Evolutionary conservation across 352 stramenopile species (phyloP).

Genomic region (Globisporangium recalcitrans): DNA sequence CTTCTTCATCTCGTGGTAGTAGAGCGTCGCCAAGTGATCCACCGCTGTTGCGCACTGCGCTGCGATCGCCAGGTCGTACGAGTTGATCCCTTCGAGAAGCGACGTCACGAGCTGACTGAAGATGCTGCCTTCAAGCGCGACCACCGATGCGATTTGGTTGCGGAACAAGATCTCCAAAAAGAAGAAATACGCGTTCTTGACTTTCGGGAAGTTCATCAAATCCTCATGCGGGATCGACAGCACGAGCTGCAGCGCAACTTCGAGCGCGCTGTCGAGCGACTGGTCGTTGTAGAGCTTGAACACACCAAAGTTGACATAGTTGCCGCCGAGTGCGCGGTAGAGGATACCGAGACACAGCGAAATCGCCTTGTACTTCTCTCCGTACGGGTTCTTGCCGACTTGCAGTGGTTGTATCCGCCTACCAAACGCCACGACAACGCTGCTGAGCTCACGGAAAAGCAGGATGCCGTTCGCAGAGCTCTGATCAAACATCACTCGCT

Average conservation of each 20-base stretch:
- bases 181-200: constrained; percentile 97
- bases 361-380: constrained; percentile 97
- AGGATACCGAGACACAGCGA: constrained; percentile 91
- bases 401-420: constrained; percentile 79
- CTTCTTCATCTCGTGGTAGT: constrained; percentile 96
- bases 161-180: constrained; percentile 98
- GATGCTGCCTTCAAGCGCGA: constrained; percentile 89
- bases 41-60: constrained; percentile 94
- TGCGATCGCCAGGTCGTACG: constrained; percentile 90
- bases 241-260: constrained; percentile 92
- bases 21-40: constrained; percentile 89
- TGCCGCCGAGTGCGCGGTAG: constrained; percentile 85
- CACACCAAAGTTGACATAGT: constrained; percentile 99
- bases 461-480: constrained; percentile 97
- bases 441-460: constrained; percentile 95
- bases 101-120: constrained; percentile 96
- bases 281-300: constrained; percentile 99
- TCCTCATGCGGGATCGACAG: constrained; percentile 95
- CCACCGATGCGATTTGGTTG: constrained; percentile 94
- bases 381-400: constrained; percentile 90
- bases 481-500: constrained; percentile 98
- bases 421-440: constrained; percentile 95
- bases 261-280: constrained; percentile 91
- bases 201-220: constrained; percentile 95
- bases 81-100: constrained; percentile 85